Evolutionary conservation across 2,329 filamentous ascomycete genomes (phyloP).

Genomic region (Fusarium buxicola): DNA sequence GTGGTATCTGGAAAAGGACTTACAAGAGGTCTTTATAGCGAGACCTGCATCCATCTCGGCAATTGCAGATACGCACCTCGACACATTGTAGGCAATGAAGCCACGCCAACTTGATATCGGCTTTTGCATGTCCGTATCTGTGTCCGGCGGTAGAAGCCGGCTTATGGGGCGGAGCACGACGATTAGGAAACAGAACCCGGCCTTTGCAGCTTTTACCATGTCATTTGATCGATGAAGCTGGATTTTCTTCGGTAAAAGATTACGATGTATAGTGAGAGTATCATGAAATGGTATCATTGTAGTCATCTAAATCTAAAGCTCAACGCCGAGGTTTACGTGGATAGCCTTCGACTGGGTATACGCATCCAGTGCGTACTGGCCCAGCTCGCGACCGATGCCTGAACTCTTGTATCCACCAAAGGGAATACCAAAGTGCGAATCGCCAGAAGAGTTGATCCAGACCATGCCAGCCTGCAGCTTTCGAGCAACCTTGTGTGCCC

Average conservation of each 20-base stretch:
- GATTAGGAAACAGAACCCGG: conserved; percentile 30
- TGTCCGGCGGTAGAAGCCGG: conserved; percentile 8
- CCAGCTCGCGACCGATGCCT: conserved; percentile 42
- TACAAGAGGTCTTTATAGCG: too few relatives aligned
- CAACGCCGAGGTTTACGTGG: conserved; percentile 40
- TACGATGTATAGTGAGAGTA: background rate
- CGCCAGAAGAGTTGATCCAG: conserved; percentile 51
- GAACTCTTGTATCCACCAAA: conserved; percentile 47
- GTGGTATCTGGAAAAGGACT: too few relatives aligned
- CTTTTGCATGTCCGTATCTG: conserved; percentile 11
- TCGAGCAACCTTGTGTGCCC: conserved; percentile 54
- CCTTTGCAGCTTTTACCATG: background rate
- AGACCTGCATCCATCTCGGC: background rate
- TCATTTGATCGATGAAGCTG: background rate
- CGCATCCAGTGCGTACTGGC: conserved; percentile 44
- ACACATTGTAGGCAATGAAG: background rate
- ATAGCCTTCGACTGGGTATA: conserved; percentile 46
- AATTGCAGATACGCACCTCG: background rate
- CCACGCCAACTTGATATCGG: conserved; percentile 4
- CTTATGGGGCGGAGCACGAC: conserved; percentile 13
- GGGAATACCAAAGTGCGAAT: conserved; percentile 45
- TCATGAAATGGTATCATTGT: conserved; percentile 25
- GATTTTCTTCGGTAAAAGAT: background rate
- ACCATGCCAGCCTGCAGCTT: conserved; percentile 65
- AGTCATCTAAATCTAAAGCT: conserved; percentile 18